These are phyloP conservation scores for Catenaria anguillulae DNA, from an alignment of 371 early-diverging fungal genomes.

Conservation along the genomic window DNA sequence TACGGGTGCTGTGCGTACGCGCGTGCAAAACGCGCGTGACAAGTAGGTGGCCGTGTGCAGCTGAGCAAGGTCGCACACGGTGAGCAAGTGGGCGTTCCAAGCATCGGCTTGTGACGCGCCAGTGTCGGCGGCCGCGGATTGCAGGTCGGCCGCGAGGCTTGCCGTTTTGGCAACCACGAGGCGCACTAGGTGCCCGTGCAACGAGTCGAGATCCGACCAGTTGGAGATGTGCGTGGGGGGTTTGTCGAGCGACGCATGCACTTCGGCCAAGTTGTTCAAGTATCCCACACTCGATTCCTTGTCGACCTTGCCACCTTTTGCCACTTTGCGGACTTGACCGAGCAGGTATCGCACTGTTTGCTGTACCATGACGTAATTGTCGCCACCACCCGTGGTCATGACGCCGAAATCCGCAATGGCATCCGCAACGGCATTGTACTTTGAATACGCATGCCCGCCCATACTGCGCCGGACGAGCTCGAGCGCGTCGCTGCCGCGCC, in stretches of 20 bases:
- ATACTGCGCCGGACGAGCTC: constrained; percentile 41
- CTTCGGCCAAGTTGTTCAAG: constrained; percentile 12
- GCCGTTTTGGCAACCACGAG: neutral
- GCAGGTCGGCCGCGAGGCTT: neutral
- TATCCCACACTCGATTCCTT: constrained; percentile 20
- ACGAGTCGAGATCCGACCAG: neutral
- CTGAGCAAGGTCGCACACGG: constrained; percentile 23
- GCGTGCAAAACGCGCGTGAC: neutral
- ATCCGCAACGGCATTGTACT: constrained; percentile 48
- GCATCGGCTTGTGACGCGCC: constrained; percentile 16
- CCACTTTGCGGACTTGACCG: constrained; percentile 16
- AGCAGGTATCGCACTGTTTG: constrained; percentile 39
- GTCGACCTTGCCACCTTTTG: neutral
- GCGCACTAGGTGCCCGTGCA: constrained; percentile 4
- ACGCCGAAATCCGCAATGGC: constrained; percentile 49
- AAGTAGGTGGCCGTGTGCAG: constrained; percentile 21
- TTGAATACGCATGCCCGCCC: constrained; percentile 46
- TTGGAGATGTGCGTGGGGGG: neutral
- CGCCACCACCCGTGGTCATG: constrained; percentile 55
- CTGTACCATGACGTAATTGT: constrained; percentile 47
- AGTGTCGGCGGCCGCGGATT: neutral
- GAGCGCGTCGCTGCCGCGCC: constrained; percentile 42
- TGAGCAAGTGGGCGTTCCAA: constrained; percentile 26
- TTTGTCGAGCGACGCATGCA: too few relatives aligned
- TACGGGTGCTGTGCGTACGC: constrained; percentile 10